Conservation (phyloP, 2,329 filamentous ascomycete genomes). For the Exophiala phaeomuriformis region DNA sequence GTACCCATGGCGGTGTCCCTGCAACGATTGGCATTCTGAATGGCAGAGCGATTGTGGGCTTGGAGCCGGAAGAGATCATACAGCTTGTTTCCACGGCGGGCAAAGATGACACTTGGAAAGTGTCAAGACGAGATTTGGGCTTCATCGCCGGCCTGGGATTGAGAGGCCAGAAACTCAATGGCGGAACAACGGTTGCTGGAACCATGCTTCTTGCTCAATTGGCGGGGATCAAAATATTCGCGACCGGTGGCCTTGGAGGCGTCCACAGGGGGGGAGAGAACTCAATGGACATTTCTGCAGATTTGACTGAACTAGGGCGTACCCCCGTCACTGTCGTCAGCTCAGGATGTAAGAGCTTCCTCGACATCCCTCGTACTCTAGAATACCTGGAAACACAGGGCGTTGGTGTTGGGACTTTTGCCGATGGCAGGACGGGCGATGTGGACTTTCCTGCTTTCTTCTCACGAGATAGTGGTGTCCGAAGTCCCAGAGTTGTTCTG, state of each 20-base stretch:
- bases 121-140: slow-evolving; percentile 78
- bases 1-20: slow-evolving; percentile 72
- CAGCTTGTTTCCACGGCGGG: slow-evolving; percentile 60
- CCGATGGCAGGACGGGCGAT: slow-evolving; percentile 59
- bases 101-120: slow-evolving; percentile 64
- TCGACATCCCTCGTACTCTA: slow-evolving; percentile 83
- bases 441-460: slow-evolving; percentile 92
- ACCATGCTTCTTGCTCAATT: slow-evolving; percentile 85
- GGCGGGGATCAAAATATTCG: slow-evolving; percentile 86
- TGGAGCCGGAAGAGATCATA: slow-evolving; percentile 63
- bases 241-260: slow-evolving; percentile 87
- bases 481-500: slow-evolving; percentile 67
- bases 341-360: slow-evolving; percentile 90
- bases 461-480: slow-evolving; percentile 75
- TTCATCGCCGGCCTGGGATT: slow-evolving; percentile 71
- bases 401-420: slow-evolving; percentile 82
- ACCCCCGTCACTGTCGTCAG: slow-evolving; percentile 83
- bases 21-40: slow-evolving; percentile 85
- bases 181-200: slow-evolving; percentile 85
- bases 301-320: slow-evolving; percentile 85
- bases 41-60: slow-evolving; percentile 73
- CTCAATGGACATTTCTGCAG: slow-evolving; percentile 89
- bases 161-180: slow-evolving; percentile 63
- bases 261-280: slow-evolving; percentile 83
- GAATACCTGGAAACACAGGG: slow-evolving; percentile 66